A percentile compares a stretch with the other conserved stretches of the same genome.
phyloP scores from a whole-genome alignment of 2,329 filamentous ascomycete genomes.

The Raffaelea albimanens region DNA sequence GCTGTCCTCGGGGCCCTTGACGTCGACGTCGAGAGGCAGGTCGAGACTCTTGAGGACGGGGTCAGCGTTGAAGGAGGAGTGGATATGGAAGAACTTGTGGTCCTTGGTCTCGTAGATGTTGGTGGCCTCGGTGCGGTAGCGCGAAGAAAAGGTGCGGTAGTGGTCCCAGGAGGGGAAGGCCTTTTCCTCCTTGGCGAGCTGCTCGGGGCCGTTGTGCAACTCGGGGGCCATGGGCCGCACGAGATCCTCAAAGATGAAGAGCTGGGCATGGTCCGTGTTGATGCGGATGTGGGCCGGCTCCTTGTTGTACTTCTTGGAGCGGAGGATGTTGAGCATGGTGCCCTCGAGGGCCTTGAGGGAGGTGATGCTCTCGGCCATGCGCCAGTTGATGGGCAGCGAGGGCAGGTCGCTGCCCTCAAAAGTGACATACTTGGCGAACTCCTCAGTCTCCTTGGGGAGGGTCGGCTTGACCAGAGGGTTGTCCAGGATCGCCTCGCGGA shows the following conservation, averaged over 20 bases:
- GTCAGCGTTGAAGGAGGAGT: conserved; percentile 26
- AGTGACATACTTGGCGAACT: neutral
- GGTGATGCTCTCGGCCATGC: neutral
- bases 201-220: neutral
- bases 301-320: neutral
- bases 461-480: neutral
- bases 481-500: neutral
- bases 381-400: neutral
- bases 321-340: neutral
- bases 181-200: neutral
- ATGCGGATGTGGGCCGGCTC: neutral
- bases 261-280: neutral
- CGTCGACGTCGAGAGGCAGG: conserved; percentile 18
- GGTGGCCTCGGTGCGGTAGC: neutral
- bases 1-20: conserved; percentile 8
- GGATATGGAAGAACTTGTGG: conserved; percentile 34
- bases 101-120: conserved; percentile 5
- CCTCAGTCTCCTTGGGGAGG: neutral
- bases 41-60: conserved; percentile 32
- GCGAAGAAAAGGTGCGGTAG: neutral
- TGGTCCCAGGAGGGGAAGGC: neutral
- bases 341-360: neutral
- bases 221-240: neutral
- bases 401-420: neutral
- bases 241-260: neutral